These are phyloP conservation scores for Capsicum chinense DNA, from an alignment of 257 asterid species.

Conservation along the genomic window DNA sequence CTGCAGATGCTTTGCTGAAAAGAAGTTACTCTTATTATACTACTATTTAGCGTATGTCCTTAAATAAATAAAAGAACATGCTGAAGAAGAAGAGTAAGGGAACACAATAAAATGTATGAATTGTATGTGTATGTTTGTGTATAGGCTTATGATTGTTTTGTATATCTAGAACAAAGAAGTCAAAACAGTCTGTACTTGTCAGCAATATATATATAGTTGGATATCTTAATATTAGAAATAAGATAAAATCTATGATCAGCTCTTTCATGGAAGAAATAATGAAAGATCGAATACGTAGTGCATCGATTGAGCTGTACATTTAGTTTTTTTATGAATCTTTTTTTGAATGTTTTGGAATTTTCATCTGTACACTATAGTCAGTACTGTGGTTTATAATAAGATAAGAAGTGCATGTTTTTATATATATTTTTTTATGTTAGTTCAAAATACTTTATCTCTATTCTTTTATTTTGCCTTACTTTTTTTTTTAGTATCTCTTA, in stretches of 20 bases:
- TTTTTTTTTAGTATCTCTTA: too few species aligned
- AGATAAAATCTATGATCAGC: not conserved
- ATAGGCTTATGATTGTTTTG: slow-evolving; percentile 28
- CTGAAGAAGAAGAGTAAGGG: not conserved
- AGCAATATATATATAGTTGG: not conserved
- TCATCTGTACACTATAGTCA: too few species aligned
- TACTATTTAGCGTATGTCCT: not conserved
- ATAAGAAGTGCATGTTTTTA: too few species aligned
- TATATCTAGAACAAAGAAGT: not conserved
- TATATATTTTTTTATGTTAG: too few species aligned
- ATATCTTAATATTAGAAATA: not conserved
- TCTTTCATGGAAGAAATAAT: slow-evolving; percentile 5
- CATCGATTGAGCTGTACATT: not conserved
- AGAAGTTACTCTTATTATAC: not conserved
- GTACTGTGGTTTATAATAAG: too few species aligned
- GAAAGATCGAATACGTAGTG: not conserved
- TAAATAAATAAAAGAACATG: not conserved
- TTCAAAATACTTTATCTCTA: too few species aligned
- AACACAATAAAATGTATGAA: not conserved
- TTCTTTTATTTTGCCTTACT: too few species aligned
- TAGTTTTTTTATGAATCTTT: too few species aligned
- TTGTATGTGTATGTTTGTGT: not conserved
- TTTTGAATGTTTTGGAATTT: not conserved
- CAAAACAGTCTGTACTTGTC: not conserved
- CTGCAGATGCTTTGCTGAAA: slow-evolving; percentile 28